A percentile compares a stretch with the other conserved stretches of the same genome.
Conservation (phyloP, 441 rosid species). For the Mallotus japonicus region DNA sequence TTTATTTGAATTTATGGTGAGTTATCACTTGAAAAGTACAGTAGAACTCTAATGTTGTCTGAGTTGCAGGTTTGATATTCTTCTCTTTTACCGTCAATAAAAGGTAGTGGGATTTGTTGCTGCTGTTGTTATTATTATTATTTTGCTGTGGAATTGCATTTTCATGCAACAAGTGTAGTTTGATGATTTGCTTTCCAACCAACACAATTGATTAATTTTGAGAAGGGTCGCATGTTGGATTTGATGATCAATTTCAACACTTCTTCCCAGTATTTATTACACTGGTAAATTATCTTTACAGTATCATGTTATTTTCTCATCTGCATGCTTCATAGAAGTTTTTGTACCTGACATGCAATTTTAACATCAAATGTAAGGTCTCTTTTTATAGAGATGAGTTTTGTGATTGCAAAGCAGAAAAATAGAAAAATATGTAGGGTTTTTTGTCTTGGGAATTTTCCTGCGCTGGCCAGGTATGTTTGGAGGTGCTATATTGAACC, state of each 20-base stretch:
- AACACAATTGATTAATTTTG: background rate
- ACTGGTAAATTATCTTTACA: too few species aligned
- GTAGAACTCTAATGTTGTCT: constrained; percentile 15
- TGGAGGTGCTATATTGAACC: constrained; percentile 14
- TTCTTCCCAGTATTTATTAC: too few species aligned
- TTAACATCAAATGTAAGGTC: background rate
- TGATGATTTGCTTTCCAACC: background rate
- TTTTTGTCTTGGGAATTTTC: constrained; percentile 1
- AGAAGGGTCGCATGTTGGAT: background rate
- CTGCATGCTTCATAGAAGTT: too few species aligned
- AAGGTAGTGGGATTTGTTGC: constrained; percentile 7
- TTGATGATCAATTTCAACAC: too few species aligned
- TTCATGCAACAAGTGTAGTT: background rate
- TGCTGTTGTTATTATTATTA: background rate
- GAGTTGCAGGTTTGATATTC: constrained; percentile 21
- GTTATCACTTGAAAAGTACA: constrained; percentile 12
- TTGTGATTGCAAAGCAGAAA: background rate
- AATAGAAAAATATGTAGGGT: background rate
- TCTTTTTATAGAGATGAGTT: background rate
- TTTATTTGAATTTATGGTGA: constrained; percentile 12
- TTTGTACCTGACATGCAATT: background rate
- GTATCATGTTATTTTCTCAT: too few species aligned
- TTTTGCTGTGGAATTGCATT: background rate
- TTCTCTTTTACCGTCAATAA: constrained; percentile 5
- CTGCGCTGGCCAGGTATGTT: background rate